Percentiles rank a stretch among this genome's conserved stretches.
Evolutionary conservation across 2,329 filamentous ascomycete genomes (phyloP).

Genomic region (Alternaria tenuissima): DNA sequence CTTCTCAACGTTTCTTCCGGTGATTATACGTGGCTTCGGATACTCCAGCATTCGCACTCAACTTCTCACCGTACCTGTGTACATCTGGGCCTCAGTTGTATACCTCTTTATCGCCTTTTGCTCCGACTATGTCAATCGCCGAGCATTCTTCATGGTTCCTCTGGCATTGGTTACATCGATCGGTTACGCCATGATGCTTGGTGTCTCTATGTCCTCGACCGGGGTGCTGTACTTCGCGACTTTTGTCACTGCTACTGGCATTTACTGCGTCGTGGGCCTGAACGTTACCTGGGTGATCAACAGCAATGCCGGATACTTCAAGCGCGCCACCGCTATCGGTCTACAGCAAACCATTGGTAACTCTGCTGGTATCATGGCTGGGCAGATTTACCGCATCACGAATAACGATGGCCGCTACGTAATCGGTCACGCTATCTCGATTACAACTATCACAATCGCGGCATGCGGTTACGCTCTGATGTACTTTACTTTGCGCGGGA

Average conservation of each 20-base stretch:
- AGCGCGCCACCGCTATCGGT: not conserved
- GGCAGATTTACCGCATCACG: not conserved
- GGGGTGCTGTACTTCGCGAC: not conserved
- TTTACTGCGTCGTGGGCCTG: not conserved
- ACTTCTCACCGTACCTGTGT: not conserved
- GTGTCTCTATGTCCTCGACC: not conserved
- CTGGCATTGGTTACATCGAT: not conserved
- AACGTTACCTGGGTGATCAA: not conserved
- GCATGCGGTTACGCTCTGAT: not conserved
- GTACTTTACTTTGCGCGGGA: not conserved
- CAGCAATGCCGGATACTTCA: not conserved
- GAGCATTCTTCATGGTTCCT: not conserved
- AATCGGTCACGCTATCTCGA: not conserved
- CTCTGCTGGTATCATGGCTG: not conserved
- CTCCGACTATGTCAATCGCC: not conserved
- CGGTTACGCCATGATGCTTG: not conserved
- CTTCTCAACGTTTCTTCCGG: not conserved
- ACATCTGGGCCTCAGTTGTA: not conserved
- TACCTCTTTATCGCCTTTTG: not conserved
- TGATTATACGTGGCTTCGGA: not conserved
- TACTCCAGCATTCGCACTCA: not conserved
- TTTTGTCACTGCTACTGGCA: not conserved
- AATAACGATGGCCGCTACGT: not conserved
- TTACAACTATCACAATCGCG: not conserved
- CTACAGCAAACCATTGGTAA: not conserved